Evolutionary conservation across 371 early-diverging fungal genomes (phyloP), one percentile per base, ranked within the genome.

Genomic region (Mortierella sp.): DNA sequence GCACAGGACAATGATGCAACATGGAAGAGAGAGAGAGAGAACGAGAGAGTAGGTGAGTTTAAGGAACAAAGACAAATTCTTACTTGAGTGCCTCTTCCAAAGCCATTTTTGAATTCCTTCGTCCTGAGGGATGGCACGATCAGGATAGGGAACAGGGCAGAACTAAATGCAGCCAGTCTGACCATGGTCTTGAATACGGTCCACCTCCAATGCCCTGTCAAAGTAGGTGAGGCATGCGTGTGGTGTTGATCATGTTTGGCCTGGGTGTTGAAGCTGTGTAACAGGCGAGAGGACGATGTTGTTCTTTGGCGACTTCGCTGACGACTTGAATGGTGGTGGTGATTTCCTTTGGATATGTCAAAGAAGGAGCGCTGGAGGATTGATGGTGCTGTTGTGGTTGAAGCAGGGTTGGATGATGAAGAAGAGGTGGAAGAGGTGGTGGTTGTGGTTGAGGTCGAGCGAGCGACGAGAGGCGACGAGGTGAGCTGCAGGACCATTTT

Each of bases 1-100:
- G 54, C 2, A 54, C n/a, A 34, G 26, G n/a, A 19, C 11, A 43
- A 43, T 44, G 74, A n/a, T 55, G 55, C 28, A 54, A 73, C 14
- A 55, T 46, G 54, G 31, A 26, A 11, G 28, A n/a, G 6, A 34
- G 26, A 54, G 31, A 73, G 24, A 48, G 9, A 28, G 9, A 28
- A 61, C 31, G 44, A 44, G 13, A 21, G 40, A 28, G n/a, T 43
- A 21, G 43, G 19, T 34, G 34, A 46, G 40, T 31, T 44, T 57
- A 26, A 16, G 24, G 6, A 51, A 54, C 16, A 34, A 54, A 44
- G 0, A 28, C 51, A 11, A 44, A 46, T 46, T 14, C 28, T 50
- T 79, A 83, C 83, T 75, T 83, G 78, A 5, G 78, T 72, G 26
- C 80, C 80, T 69, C 78, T 4, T 34, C 80, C 80, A 53, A 80